These are phyloP conservation scores for Pythium grandisporangium DNA, from an alignment of 352 stramenopile species.

Conservation along the genomic window DNA sequence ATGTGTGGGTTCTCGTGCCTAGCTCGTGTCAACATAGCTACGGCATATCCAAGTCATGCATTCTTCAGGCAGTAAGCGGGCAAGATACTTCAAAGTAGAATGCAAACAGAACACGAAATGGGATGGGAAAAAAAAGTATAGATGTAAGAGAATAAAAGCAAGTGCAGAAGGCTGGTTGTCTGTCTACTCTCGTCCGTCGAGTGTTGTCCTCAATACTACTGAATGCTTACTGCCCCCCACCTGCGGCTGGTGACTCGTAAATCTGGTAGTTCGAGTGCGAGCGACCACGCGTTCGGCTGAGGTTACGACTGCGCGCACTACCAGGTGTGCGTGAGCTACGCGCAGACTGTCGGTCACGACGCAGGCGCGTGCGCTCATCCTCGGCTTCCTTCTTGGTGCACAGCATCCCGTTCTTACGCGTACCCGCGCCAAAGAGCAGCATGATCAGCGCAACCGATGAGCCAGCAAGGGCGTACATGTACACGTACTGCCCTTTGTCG, in stretches of 20 bases:
- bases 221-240: too few relatives aligned
- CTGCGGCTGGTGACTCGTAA: constrained; percentile 11
- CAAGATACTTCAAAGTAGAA: too few relatives aligned
- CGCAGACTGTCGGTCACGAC: constrained; percentile 15
- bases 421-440: constrained; percentile 14
- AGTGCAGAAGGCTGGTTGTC: too few relatives aligned
- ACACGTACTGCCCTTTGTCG: constrained; percentile 15
- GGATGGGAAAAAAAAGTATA: too few relatives aligned
- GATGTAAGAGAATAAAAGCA: too few relatives aligned
- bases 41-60: too few relatives aligned
- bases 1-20: too few relatives aligned
- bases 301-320: constrained; percentile 15
- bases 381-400: constrained; percentile 17
- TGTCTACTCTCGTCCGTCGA: too few relatives aligned
- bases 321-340: constrained; percentile 20
- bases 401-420: constrained; percentile 17
- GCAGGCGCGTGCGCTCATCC: constrained; percentile 12
- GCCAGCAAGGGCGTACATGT: constrained; percentile 18
- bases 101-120: too few relatives aligned
- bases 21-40: too few relatives aligned
- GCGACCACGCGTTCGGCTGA: constrained; percentile 12
- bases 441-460: constrained; percentile 11
- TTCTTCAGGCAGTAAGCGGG: too few relatives aligned
- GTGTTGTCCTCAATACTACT: too few relatives aligned
- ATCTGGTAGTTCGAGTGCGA: constrained; percentile 17